Evolutionary conservation across 2,329 filamentous ascomycete species (phyloP).

Genomic region (Penicillium sp.): DNA sequence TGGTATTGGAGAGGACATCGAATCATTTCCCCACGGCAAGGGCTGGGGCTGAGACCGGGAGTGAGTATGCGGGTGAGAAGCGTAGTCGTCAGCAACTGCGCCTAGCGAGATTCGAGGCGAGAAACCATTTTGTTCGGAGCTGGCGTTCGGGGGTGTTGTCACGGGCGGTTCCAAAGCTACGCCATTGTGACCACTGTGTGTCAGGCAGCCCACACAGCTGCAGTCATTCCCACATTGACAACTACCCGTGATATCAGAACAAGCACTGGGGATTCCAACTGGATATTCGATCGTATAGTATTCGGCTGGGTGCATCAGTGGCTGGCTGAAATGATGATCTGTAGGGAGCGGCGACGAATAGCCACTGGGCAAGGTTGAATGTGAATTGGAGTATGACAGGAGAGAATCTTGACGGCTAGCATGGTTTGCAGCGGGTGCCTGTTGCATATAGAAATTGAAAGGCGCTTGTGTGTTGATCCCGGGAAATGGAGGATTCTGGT

Average conservation of each 20-base stretch:
- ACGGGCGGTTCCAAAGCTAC: conserved; percentile 28
- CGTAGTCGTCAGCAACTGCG: conserved; percentile 5
- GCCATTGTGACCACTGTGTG: conserved; percentile 47
- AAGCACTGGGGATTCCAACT: conserved; percentile 34
- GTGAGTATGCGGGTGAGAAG: neutral
- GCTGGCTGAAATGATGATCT: conserved; percentile 21
- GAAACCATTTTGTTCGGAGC: neutral
- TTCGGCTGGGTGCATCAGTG: conserved; percentile 37
- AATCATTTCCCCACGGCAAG: conserved; percentile 14
- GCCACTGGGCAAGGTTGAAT: conserved; percentile 16
- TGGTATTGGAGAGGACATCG: conserved; percentile 20
- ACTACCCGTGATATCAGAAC: conserved; percentile 45
- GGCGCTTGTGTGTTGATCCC: conserved; percentile 10
- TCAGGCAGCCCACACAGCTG: conserved; percentile 48
- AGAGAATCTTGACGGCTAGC: conserved; percentile 12
- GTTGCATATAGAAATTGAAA: conserved; percentile 16
- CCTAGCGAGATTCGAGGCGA: conserved; percentile 1
- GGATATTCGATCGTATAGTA: conserved; percentile 41
- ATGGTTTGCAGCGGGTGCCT: conserved; percentile 11
- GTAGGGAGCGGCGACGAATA: conserved; percentile 22
- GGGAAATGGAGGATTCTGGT: conserved; percentile 17
- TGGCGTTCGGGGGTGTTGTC: conserved; percentile 4
- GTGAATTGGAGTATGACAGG: conserved; percentile 19
- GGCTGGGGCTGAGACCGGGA: conserved; percentile 5
- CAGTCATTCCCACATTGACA: conserved; percentile 50